Conservation (phyloP, 257 asterid species). For the Solanum peruvianum region DNA sequence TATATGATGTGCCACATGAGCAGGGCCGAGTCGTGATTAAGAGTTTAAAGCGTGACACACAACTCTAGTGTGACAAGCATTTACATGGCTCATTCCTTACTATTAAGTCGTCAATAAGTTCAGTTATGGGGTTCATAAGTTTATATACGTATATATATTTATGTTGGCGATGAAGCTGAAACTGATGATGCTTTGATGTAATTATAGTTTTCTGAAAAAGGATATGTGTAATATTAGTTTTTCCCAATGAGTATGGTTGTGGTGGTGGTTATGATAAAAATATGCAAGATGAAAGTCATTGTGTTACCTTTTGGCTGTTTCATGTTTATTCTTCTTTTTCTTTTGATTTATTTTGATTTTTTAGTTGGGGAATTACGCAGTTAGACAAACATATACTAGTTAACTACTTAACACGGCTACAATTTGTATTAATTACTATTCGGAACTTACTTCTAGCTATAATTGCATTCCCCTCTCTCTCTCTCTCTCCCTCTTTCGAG, state of each 20-base stretch:
- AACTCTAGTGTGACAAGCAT: not conserved
- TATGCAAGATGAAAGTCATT: no score
- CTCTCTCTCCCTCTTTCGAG: no score
- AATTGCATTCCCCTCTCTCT: no score
- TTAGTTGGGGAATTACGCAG: no score
- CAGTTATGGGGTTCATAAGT: not conserved
- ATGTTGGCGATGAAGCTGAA: slow-evolving; percentile 15
- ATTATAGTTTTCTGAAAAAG: not conserved
- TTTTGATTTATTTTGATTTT: no score
- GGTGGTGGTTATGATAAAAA: not conserved
- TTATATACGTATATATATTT: no score
- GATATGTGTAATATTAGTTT: not conserved
- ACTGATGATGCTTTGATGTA: slow-evolving; percentile 19
- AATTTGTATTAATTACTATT: no score
- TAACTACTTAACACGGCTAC: no score
- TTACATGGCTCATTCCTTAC: not conserved
- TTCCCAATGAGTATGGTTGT: not conserved
- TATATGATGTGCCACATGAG: not conserved
- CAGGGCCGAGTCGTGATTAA: not conserved
- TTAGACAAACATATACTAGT: no score
- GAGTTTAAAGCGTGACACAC: not conserved
- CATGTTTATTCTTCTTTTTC: no score
- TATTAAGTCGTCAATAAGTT: not conserved
- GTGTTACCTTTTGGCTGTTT: no score
- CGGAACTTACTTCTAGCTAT: no score